phyloP scores from a whole-genome alignment of 768 basidiomycete genomes.

The Macrocybe gigantea region DNA sequence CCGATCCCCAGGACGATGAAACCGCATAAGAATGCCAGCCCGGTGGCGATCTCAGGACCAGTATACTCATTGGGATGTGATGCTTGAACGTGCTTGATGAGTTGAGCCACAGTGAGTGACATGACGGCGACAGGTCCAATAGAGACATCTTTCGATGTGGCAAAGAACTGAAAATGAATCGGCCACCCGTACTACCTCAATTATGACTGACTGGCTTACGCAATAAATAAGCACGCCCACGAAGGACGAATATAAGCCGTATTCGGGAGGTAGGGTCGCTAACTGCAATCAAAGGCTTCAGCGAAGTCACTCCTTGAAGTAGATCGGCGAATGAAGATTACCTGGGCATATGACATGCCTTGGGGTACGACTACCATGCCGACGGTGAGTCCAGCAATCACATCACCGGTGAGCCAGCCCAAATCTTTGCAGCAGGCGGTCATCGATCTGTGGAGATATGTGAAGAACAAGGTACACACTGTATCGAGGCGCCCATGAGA shows the following conservation, averaged over 20 bases:
- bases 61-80: conserved; percentile 52
- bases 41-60: conserved; percentile 74
- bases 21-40: conserved; percentile 80
- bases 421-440: conserved; percentile 37
- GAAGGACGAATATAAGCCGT: conserved; percentile 92
- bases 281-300: conserved; percentile 37
- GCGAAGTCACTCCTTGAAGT: not conserved
- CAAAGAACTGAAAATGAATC: conserved; percentile 62
- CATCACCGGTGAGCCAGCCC: conserved; percentile 80
- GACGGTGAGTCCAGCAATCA: conserved; percentile 89
- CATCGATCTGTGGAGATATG: conserved; percentile 1
- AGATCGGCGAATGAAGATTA: conserved; percentile 16
- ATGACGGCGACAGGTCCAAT: conserved; percentile 99
- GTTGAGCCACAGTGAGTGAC: conserved; percentile 81
- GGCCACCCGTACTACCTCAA: not conserved
- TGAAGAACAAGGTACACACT: conserved; percentile 38
- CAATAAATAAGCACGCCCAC: conserved; percentile 83
- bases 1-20: conserved; percentile 91
- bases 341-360: conserved; percentile 83
- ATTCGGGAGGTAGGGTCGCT: conserved; percentile 80
- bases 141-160: conserved; percentile 97
- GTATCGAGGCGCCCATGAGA: conserved; percentile 83
- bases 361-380: conserved; percentile 96
- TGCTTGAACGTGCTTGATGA: conserved; percentile 62
- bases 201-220: conserved; percentile 32